Percentiles rank a stretch among this genome's conserved stretches.
These are phyloP conservation scores for Pseudovirgaria hyperparasitica DNA, from an alignment of 2,329 filamentous ascomycete genomes.

Conservation along the genomic window DNA sequence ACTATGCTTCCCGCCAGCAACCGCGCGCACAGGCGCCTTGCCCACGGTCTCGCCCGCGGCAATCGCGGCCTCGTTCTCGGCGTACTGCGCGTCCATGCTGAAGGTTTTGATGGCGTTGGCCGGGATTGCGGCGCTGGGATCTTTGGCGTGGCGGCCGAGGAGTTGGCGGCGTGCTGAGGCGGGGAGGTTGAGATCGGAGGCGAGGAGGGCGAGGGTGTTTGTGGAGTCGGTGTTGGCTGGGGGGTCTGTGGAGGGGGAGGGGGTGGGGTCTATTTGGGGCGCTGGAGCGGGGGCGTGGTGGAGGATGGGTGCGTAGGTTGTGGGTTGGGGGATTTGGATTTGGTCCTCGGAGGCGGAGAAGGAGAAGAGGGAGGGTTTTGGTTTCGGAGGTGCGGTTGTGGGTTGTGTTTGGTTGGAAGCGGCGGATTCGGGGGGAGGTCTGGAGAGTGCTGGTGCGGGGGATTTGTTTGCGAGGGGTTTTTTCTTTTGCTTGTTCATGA, in stretches of 20 bases:
- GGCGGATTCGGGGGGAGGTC: conserved; percentile 4
- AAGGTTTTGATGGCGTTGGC: conserved; percentile 75
- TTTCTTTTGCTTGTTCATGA: conserved; percentile 61
- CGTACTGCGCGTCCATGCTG: conserved; percentile 80
- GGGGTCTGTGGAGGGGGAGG: conserved; percentile 6
- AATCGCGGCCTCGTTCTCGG: conserved; percentile 66
- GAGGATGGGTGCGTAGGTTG: conserved; percentile 26
- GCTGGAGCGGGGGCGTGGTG: conserved; percentile 10
- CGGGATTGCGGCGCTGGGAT: conserved; percentile 40
- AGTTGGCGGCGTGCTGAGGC: conserved; percentile 67
- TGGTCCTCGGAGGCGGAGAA: conserved; percentile 22
- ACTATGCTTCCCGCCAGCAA: conserved; percentile 73
- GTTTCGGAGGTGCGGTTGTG: conserved; percentile 38
- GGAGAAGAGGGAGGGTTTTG: conserved; percentile 60
- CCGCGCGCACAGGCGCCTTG: conserved; percentile 70
- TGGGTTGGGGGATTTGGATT: no score
- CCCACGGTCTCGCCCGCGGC: conserved; percentile 54
- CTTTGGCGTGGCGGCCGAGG: conserved; percentile 54
- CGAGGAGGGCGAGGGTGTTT: conserved; percentile 57
- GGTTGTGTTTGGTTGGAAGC: no score
- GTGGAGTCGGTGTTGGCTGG: conserved; percentile 10
- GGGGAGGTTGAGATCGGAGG: conserved; percentile 66
- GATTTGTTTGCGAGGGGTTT: conserved; percentile 13
- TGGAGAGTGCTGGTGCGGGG: conserved; percentile 5
- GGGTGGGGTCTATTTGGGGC: conserved; percentile 4